Evolutionary conservation across 2,329 filamentous ascomycete species (phyloP).

Genomic region (Chaetothyriales sp.): DNA sequence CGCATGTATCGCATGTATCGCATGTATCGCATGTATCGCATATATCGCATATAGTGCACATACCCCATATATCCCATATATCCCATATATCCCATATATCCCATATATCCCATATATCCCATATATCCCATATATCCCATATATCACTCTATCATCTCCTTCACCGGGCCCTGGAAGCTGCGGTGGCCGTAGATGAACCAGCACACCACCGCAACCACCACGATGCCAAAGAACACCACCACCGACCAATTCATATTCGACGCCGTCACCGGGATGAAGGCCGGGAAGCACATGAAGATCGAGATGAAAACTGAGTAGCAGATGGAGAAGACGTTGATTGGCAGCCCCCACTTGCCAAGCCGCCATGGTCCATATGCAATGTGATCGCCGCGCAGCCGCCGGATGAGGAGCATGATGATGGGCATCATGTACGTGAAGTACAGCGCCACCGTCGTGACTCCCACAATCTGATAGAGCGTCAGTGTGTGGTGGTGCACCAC

Average conservation of each 20-base stretch:
- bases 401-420: constrained; percentile 7
- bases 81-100: too few species aligned
- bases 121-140: too few species aligned
- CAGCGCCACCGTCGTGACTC: constrained; percentile 12
- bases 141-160: constrained; percentile 8
- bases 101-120: neutral
- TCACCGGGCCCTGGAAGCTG: constrained; percentile 12
- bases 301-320: constrained; percentile 22
- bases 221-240: constrained; percentile 10
- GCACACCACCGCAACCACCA: constrained; percentile 8
- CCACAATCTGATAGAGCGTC: constrained; percentile 3
- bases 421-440: constrained; percentile 16
- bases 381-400: constrained; percentile 3
- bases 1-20: too few species aligned
- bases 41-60: too few species aligned
- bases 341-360: constrained; percentile 21
- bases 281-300: constrained; percentile 25
- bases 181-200: constrained; percentile 9
- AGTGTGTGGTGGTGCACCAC: neutral
- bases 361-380: constrained; percentile 20
- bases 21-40: too few species aligned
- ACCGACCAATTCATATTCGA: constrained; percentile 24
- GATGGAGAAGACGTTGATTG: constrained; percentile 22
- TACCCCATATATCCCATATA: too few species aligned
- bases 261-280: constrained; percentile 22